Percentiles rank a stretch among this genome's conserved stretches.
Evolutionary conservation across 2,329 filamentous ascomycete species (phyloP).

Genomic region (Colletotrichum abscissum): DNA sequence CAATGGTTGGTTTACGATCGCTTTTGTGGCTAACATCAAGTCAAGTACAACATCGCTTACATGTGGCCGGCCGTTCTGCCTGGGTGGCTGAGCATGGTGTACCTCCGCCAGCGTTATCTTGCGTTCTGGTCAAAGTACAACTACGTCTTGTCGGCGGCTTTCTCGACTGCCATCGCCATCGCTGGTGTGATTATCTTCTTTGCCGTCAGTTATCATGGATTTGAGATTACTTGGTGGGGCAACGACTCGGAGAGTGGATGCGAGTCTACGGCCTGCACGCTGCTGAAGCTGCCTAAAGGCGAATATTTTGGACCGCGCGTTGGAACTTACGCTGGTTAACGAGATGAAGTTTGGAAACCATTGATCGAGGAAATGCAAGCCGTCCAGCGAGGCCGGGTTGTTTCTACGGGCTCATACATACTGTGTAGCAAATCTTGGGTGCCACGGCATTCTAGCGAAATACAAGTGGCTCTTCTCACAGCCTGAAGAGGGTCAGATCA

Average conservation of each 20-base stretch:
- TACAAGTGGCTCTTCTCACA: not conserved
- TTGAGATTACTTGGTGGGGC: constrained; percentile 44
- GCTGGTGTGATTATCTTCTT: constrained; percentile 47
- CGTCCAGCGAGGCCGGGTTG: no score
- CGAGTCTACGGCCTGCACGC: constrained; percentile 18
- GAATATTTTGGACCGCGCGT: constrained; percentile 25
- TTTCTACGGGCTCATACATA: no score
- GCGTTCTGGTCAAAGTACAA: constrained; percentile 53
- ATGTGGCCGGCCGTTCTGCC: constrained; percentile 56
- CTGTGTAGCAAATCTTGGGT: not conserved
- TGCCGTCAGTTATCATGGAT: constrained; percentile 40
- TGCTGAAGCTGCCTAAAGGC: constrained; percentile 12
- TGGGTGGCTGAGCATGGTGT: constrained; percentile 54
- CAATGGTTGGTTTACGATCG: no score
- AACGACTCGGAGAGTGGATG: constrained; percentile 36
- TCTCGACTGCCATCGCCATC: constrained; percentile 45
- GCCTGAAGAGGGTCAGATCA: not conserved
- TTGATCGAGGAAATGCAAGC: not conserved
- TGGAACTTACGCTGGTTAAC: constrained; percentile 4
- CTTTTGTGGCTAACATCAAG: not conserved
- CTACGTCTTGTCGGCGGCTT: constrained; percentile 46
- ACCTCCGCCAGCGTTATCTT: constrained; percentile 49
- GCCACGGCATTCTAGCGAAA: not conserved
- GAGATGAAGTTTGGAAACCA: no score
- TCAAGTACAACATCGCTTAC: constrained; percentile 53